These are phyloP conservation scores for Petunia secreta DNA, from an alignment of 257 asterid genomes.

Conservation along the genomic window DNA sequence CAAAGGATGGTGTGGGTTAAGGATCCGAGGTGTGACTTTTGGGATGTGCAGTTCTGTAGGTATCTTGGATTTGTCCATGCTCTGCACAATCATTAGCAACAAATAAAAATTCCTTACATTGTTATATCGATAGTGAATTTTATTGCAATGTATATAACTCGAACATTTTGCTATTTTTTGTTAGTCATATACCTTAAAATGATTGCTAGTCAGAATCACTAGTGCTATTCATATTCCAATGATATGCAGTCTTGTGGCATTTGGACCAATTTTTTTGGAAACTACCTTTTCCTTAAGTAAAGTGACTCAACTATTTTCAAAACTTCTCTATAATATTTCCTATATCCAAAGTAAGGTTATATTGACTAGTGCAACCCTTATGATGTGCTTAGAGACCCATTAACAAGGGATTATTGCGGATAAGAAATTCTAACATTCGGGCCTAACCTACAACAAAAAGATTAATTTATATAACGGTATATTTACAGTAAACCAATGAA, in stretches of 20 bases:
- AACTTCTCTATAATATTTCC: neutral
- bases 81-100: slow-evolving; percentile 28
- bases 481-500: too few relatives aligned
- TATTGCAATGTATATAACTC: too few relatives aligned
- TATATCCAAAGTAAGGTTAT: neutral
- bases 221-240: neutral
- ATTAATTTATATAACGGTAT: too few relatives aligned
- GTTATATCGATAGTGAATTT: too few relatives aligned
- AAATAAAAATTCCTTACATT: neutral
- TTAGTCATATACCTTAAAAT: neutral
- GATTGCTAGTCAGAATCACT: neutral
- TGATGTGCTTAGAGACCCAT: neutral
- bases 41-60: slow-evolving; percentile 29
- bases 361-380: neutral
- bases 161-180: too few relatives aligned
- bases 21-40: neutral
- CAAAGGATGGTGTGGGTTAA: neutral
- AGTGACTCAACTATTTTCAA: neutral
- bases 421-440: too few relatives aligned
- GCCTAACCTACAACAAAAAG: neutral
- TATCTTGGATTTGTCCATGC: slow-evolving; percentile 25
- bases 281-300: neutral
- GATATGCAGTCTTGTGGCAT: neutral
- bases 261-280: neutral
- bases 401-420: too few relatives aligned